These are phyloP conservation scores for Plectosphaerella sp. DNA, from an alignment of 2,329 filamentous ascomycete species.

Conservation along the genomic window DNA sequence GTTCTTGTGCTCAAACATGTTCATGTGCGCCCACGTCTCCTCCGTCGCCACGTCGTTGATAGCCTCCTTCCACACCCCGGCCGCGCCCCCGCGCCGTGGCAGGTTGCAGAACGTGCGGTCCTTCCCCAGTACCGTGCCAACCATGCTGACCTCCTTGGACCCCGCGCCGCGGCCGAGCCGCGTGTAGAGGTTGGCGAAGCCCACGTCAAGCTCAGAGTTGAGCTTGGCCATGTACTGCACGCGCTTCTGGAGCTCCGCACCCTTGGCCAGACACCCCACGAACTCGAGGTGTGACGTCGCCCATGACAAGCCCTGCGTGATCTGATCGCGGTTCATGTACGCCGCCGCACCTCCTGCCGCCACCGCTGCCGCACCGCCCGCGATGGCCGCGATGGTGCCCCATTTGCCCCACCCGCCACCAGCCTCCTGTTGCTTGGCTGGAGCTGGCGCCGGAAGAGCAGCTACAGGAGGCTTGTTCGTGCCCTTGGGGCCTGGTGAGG, in stretches of 20 bases:
- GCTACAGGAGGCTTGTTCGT: conserved; percentile 27
- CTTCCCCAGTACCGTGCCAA: conserved; percentile 57
- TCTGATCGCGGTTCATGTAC: conserved; percentile 78
- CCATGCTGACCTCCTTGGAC: conserved; percentile 46
- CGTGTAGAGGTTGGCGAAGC: conserved; percentile 85
- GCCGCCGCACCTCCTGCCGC: conserved; percentile 80
- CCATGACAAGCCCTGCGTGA: conserved; percentile 74
- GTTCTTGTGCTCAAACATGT: conserved; percentile 69
- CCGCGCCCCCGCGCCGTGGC: conserved; percentile 43
- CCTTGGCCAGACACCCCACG: conserved; percentile 81
- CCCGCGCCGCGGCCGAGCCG: conserved; percentile 67
- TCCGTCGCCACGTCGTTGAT: conserved; percentile 76
- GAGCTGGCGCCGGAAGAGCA: conserved; percentile 29
- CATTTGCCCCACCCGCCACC: conserved; percentile 64
- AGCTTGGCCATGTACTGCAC: conserved; percentile 64
- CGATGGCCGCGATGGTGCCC: conserved; percentile 81
- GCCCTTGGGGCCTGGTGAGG: conserved; percentile 14
- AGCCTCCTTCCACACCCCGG: conserved; percentile 61
- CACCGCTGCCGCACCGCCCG: conserved; percentile 77
- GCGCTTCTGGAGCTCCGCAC: conserved; percentile 73
- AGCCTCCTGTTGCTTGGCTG: conserved; percentile 20
- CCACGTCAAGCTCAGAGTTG: conserved; percentile 61
- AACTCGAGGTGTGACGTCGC: conserved; percentile 89
- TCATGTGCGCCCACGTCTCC: conserved; percentile 77
- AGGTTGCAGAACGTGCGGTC: conserved; percentile 87